Conservation (phyloP, 2,329 filamentous ascomycete genomes). For the Albifimbria verrucaria region DNA sequence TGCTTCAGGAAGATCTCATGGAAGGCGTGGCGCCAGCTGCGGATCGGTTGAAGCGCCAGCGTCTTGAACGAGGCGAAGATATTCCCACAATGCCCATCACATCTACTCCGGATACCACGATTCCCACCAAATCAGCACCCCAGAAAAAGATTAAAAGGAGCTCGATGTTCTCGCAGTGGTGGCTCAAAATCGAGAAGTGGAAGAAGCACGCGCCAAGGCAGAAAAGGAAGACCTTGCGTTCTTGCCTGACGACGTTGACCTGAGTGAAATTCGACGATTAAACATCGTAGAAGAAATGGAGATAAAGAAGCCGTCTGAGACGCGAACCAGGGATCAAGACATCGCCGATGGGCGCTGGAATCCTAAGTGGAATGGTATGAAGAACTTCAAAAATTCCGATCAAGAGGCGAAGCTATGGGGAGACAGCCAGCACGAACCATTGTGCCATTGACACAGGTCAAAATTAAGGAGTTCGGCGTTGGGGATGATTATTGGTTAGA, state of each 20-base stretch:
- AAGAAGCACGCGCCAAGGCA: constrained; percentile 58
- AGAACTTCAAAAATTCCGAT: constrained; percentile 90
- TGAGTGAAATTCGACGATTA: constrained; percentile 69
- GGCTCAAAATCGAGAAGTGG: constrained; percentile 57
- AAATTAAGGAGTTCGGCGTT: constrained; percentile 68
- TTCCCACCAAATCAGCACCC: constrained; percentile 9
- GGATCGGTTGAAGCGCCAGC: constrained; percentile 74
- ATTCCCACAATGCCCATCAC: constrained; percentile 29
- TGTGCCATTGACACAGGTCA: constrained; percentile 68
- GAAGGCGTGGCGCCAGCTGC: constrained; percentile 74
- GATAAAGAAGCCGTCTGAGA: constrained; percentile 40
- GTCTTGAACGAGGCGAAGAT: constrained; percentile 56
- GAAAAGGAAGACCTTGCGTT: constrained; percentile 52
- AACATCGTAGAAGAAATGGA: constrained; percentile 77
- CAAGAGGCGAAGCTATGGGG: constrained; percentile 47
- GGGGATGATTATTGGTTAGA: constrained; percentile 76
- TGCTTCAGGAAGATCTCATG: constrained; percentile 55
- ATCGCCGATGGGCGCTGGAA: constrained; percentile 68
- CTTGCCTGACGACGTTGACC: constrained; percentile 62
- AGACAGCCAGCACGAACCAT: constrained; percentile 52
- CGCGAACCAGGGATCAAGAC: constrained; percentile 43
- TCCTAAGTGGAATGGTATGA: constrained; percentile 85
- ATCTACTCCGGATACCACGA: constrained; percentile 15
- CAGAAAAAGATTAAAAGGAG: constrained; percentile 56
- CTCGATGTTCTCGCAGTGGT: constrained; percentile 68